Percentiles rank a stretch among this genome's conserved stretches.
phyloP scores from a whole-genome alignment of 805 yeast species.

The Suhomyces prunicola region DNA sequence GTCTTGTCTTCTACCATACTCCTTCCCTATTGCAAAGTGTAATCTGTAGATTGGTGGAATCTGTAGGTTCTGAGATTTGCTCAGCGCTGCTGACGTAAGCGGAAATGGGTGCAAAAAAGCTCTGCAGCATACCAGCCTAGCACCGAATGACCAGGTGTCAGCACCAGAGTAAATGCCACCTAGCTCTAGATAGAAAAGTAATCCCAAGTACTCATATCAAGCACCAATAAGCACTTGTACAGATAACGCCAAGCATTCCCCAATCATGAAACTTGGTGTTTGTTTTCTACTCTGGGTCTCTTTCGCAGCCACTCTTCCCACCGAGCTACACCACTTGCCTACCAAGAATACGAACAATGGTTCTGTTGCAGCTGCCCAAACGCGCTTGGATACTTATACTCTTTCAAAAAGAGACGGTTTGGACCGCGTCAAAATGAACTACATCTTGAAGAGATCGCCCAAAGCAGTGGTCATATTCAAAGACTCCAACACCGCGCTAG shows the following conservation, averaged over 20 bases:
- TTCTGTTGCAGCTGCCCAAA: too few relatives aligned
- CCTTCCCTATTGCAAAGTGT: neutral
- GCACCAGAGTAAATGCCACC: too few relatives aligned
- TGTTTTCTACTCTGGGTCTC: neutral
- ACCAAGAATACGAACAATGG: too few relatives aligned
- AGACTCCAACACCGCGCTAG: conserved; percentile 16
- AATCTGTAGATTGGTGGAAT: neutral
- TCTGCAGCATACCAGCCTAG: neutral
- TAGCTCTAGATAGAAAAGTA: too few relatives aligned
- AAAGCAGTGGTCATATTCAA: conserved; percentile 11
- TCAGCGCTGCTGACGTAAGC: neutral
- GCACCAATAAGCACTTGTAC: too few relatives aligned
- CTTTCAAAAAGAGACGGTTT: conserved; percentile 9
- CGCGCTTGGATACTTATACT: neutral
- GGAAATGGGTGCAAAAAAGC: neutral
- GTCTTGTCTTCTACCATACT: neutral
- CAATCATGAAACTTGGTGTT: neutral
- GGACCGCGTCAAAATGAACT: conserved; percentile 7
- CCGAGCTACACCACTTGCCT: neutral
- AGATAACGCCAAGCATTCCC: too few relatives aligned
- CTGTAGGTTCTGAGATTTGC: neutral
- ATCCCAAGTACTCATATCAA: too few relatives aligned
- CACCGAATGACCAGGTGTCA: too few relatives aligned
- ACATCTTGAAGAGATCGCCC: conserved; percentile 10
- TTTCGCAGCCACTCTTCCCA: neutral